A percentile compares a stretch with the other conserved stretches of the same genome.
These are phyloP conservation scores for Entomortierella parvispora DNA, from an alignment of 192 early-diverging fungal species.

Conservation along the genomic window DNA sequence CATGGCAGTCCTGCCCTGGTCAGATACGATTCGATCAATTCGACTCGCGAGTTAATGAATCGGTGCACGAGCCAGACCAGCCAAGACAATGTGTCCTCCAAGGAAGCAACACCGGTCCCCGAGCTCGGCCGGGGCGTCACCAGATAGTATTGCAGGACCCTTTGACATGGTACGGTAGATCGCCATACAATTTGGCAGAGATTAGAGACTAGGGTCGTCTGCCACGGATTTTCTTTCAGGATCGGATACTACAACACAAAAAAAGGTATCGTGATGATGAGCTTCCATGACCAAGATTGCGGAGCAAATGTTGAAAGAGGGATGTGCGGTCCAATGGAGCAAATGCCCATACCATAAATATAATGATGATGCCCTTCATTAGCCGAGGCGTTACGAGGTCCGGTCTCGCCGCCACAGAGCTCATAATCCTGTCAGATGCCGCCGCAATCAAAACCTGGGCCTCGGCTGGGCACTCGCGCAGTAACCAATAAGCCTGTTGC, in stretches of 20 bases:
- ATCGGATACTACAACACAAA: slow-evolving; percentile 34
- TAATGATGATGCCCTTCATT: slow-evolving; percentile 50
- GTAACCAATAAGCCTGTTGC: slow-evolving; percentile 43
- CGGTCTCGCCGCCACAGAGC: slow-evolving; percentile 40
- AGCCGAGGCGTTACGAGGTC: slow-evolving; percentile 41
- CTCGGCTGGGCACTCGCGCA: slow-evolving; percentile 41
- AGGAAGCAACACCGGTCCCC: slow-evolving; percentile 33
- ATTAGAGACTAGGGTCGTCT: slow-evolving; percentile 37
- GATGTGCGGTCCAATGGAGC: background rate
- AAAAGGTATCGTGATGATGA: background rate
- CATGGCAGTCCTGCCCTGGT: slow-evolving; percentile 22
- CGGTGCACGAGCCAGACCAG: slow-evolving; percentile 47
- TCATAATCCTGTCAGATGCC: slow-evolving; percentile 46
- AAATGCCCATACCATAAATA: slow-evolving; percentile 36
- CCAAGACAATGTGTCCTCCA: slow-evolving; percentile 44
- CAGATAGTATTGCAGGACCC: slow-evolving; percentile 42
- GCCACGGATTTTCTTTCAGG: slow-evolving; percentile 43
- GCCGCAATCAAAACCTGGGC: slow-evolving; percentile 37
- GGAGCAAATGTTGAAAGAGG: background rate
- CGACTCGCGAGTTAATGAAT: slow-evolving; percentile 39
- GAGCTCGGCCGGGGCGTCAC: slow-evolving; percentile 29
- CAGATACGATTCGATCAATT: slow-evolving; percentile 26
- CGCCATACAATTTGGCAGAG: slow-evolving; percentile 47
- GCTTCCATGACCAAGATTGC: background rate
- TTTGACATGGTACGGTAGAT: slow-evolving; percentile 32